Evolutionary conservation across 2,329 filamentous ascomycete species (phyloP), one percentile per base, ranked within the genome.

Genomic region (Talaromyces funiculosus): DNA sequence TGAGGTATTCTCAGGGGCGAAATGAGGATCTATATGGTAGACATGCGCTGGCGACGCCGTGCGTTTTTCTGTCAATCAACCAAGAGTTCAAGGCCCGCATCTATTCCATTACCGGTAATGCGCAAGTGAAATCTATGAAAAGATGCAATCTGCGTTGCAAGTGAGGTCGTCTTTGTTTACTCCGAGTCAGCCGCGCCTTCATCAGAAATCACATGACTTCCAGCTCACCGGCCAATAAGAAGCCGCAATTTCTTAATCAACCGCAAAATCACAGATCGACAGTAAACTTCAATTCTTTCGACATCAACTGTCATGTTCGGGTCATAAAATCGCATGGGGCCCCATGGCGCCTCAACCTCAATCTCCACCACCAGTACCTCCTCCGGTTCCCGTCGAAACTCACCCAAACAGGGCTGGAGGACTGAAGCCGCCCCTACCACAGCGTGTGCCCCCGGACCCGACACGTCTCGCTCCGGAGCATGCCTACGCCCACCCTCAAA

Each of bases 391-490:
- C 57, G 77, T 78, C 64, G 77, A 78, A 65, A 78, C 76, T 45
- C 76, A 79, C 66, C 76, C 77, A 6, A 76, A 77, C 64, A 76
- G 76, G 61, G 69, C 69, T 53, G 68, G 70, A 33, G 71, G 68
- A 40, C 64, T 74, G 38, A 73, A 75, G 61, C 68, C 73, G 63
- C 69, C 71, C 62, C 67, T 70, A 20, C 68, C 69, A 31, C 69
- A 72, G 45, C 72, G 73, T 22, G 71, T 74, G 31, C 79, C 80
- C 49, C 73, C 80, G 57, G 84, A 87, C 67, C 86, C 87, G 31
- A 87, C 83, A 55, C 87, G 86, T 64, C 86, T 96, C 43, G 88
- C 90, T 3, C 91, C 91, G 16, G 89, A 93, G 77, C 91, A 96
- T 84, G 91, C 90, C 59, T 82, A 85, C 68, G 77, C 82, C 14